Evolutionary conservation across 2,329 filamentous ascomycete species (phyloP).

Genomic region (Monosporascus sp.): DNA sequence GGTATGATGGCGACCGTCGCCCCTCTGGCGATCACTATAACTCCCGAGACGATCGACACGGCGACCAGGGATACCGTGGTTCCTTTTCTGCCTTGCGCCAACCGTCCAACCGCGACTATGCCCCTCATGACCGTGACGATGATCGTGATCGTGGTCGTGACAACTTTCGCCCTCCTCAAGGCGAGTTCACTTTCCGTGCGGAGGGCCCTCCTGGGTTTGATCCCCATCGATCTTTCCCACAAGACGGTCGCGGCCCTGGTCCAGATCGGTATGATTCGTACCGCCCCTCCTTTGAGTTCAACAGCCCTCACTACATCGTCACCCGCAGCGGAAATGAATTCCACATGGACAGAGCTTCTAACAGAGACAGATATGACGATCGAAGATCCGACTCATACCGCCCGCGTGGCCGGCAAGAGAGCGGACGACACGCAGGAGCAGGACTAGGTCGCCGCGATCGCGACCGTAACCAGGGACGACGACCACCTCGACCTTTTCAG

Average conservation of each 20-base stretch:
- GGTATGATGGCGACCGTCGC: background rate
- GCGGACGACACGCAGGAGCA: constrained; percentile 2
- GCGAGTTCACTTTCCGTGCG: constrained; percentile 53
- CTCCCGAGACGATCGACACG: background rate
- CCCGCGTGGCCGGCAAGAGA: constrained; percentile 9
- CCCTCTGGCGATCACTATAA: background rate
- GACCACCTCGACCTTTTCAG: background rate
- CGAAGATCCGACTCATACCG: constrained; percentile 3
- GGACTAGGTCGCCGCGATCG: constrained; percentile 1
- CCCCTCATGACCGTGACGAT: constrained; percentile 5
- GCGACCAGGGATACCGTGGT: constrained; percentile 7
- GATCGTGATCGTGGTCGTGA: constrained; percentile 9
- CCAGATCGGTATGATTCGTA: constrained; percentile 9
- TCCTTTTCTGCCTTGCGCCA: constrained; percentile 21
- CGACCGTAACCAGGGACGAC: constrained; percentile 6
- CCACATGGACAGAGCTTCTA: constrained; percentile 3
- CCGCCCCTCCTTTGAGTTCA: background rate
- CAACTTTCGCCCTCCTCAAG: constrained; percentile 31
- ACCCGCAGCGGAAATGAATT: background rate
- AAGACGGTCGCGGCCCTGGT: constrained; percentile 5
- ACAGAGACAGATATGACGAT: constrained; percentile 8
- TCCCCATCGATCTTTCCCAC: constrained; percentile 24
- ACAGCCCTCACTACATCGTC: background rate
- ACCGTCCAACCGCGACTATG: constrained; percentile 4
- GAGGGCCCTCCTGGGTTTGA: constrained; percentile 46